phyloP scores from a whole-genome alignment of 2,329 filamentous ascomycete genomes.

The Aspergillus carbonarius region DNA sequence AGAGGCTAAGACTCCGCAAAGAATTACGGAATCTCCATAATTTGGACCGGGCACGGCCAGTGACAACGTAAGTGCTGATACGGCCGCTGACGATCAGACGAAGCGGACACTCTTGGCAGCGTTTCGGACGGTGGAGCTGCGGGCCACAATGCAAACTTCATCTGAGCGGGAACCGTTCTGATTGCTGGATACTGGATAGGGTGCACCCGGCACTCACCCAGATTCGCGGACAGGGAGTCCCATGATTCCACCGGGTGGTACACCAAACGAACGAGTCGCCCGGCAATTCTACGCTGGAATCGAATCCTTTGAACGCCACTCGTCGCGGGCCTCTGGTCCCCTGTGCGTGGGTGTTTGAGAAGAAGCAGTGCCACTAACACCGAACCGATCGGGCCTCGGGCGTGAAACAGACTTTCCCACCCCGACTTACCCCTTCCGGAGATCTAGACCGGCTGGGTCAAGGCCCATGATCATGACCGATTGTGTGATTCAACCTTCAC shows the following conservation, averaged over 20 bases:
- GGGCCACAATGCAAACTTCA: slow-evolving; percentile 10
- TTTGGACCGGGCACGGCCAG: slow-evolving; percentile 9
- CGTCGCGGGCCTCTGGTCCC: not conserved
- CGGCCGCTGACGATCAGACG: slow-evolving; percentile 21
- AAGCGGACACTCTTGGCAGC: slow-evolving; percentile 26
- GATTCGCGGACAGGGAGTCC: not conserved
- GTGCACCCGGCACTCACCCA: not conserved
- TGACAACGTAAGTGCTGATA: slow-evolving; percentile 24
- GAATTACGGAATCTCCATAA: slow-evolving; percentile 14
- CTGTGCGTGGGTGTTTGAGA: not conserved
- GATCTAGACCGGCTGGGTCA: not conserved
- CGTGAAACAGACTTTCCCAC: not conserved
- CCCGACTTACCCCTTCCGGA: not conserved
- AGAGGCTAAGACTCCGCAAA: slow-evolving; percentile 13
- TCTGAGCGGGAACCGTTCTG: slow-evolving; percentile 9
- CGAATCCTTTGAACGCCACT: not conserved
- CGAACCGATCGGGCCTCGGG: not conserved
- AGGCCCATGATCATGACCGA: not conserved
- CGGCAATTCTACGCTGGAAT: not conserved
- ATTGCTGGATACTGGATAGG: slow-evolving; percentile 11
- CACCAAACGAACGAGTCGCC: not conserved
- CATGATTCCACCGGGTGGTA: not conserved
- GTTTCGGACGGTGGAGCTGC: slow-evolving; percentile 22
- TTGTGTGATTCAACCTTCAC: not conserved
- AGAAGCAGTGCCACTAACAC: not conserved